These are phyloP conservation scores for Arthrobotrys sphaeroides DNA, from an alignment of 2,329 filamentous ascomycete genomes.

Conservation along the genomic window DNA sequence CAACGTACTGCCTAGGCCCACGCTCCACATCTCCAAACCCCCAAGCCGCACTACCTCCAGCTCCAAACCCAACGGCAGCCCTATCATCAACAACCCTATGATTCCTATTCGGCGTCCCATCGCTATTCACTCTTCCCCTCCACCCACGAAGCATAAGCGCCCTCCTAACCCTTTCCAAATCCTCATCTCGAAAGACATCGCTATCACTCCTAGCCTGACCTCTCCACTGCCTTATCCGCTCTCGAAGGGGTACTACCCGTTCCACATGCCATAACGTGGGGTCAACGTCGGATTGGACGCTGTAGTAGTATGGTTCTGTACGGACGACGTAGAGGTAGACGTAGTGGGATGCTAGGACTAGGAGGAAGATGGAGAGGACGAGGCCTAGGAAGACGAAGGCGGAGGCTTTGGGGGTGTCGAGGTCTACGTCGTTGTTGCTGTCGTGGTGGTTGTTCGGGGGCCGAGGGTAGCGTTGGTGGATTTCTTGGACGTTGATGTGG, in stretches of 20 bases:
- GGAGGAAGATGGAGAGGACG: conserved; percentile 43
- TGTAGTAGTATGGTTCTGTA: conserved; percentile 44
- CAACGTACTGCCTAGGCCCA: conserved; percentile 40
- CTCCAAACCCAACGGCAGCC: conserved; percentile 36
- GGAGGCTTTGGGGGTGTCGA: conserved; percentile 35
- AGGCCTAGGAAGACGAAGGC: conserved; percentile 42
- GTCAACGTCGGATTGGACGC: conserved; percentile 48
- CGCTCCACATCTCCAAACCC: conserved; percentile 34
- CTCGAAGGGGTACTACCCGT: conserved; percentile 46
- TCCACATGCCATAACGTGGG: conserved; percentile 52
- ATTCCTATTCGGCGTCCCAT: conserved; percentile 45
- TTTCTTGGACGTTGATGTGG: neutral
- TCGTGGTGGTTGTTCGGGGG: conserved; percentile 28
- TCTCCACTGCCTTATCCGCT: conserved; percentile 32
- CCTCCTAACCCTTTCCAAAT: conserved; percentile 42
- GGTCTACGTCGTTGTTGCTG: conserved; percentile 5
- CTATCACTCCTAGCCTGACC: conserved; percentile 25
- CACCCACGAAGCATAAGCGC: conserved; percentile 39
- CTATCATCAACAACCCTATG: conserved; percentile 43
- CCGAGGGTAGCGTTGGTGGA: conserved; percentile 11
- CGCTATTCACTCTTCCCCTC: conserved; percentile 42
- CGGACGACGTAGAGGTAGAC: conserved; percentile 50
- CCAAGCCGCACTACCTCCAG: conserved; percentile 17
- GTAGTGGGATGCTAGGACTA: conserved; percentile 46
- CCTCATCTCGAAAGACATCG: conserved; percentile 47